These are phyloP conservation scores for Xylaria telfairii DNA, from an alignment of 495 filamentous ascomycete genomes.

Conservation along the genomic window DNA sequence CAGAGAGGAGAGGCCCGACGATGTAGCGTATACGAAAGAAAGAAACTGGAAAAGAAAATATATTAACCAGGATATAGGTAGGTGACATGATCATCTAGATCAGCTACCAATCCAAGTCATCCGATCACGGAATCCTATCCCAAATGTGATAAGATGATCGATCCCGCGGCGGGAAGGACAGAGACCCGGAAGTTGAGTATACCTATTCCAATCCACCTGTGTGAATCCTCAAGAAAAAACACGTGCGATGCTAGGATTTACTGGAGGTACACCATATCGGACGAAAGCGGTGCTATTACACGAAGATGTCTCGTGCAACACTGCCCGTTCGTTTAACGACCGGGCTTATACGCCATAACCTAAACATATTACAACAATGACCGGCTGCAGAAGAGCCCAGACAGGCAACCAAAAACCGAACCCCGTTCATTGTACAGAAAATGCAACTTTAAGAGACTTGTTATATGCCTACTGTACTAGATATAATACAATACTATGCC, in stretches of 20 bases:
- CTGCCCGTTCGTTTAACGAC: not conserved
- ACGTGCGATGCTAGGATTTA: conserved; percentile 9
- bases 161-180: not conserved
- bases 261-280: not conserved
- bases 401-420: not conserved
- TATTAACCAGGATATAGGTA: not conserved
- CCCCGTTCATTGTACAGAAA: not conserved
- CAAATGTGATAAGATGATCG: not conserved
- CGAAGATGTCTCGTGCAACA: not conserved
- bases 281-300: conserved; percentile 8
- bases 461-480: not conserved
- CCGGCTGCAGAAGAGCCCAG: not conserved
- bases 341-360: not conserved
- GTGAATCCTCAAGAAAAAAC: not conserved
- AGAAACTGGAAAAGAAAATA: not conserved
- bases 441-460: not conserved
- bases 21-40: not conserved
- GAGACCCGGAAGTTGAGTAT: not conserved
- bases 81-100: not conserved
- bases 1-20: not conserved
- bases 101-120: not conserved
- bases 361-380: not conserved
- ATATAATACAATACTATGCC: not conserved
- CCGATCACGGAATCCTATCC: conserved; percentile 1
- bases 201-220: not conserved